Base-by-base conservation (phyloP, 352 stramenopile genomes). In the Phytopythium vexans region DNA sequence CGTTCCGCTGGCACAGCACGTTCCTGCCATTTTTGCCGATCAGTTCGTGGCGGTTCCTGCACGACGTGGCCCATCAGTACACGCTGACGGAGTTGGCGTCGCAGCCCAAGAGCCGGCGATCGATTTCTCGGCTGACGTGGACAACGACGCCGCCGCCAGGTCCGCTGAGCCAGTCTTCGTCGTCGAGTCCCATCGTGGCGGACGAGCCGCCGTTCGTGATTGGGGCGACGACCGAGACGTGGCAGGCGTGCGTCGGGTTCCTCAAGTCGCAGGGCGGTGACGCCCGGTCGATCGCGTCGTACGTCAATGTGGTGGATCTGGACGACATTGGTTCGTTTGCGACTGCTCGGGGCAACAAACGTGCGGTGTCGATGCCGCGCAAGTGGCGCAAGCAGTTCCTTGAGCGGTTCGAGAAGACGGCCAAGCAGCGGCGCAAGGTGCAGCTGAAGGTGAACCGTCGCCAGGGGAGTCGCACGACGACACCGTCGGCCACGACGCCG, bases 1-100 rank as follows among this genome's bases (percentile, higher is more conserved):
- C 85, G n/a, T 95, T 95, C 54, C 65, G 55, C 21, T 95, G 85
- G 85, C 78, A 88, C 41, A 80, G 90, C 58, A 88, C 77, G 16
- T 87, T 89, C 43, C 45, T 91, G 4, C 82, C 85, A 27, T 92
- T 91, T 49, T 54, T 93, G 7, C 79, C 82, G 9, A 72, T 90
- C 11, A 62, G 81, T 27, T 92, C 81, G 3, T 91, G 82, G 75
- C 66, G 70, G 16, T 89, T 89, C 49, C 56, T 93, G 21, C 66
- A 77, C 10, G 82, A 95, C 49, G 59, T 76, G 41, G 53, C 84
- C 32, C 71, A 78, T 39, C 67, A 77, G 27, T 82, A 88, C 52
- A 64, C 77, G 27, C 64, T 84, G 35, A 56, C 71, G 14, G 77
- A 89, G 49, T 43, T 77, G 3, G 68, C 72, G 33, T 57, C 72